A percentile compares a stretch with the other conserved stretches of the same genome.
These are phyloP conservation scores for Hawksworthiomyces lignivorus DNA, from an alignment of 2,329 filamentous ascomycete genomes.

Conservation along the genomic window DNA sequence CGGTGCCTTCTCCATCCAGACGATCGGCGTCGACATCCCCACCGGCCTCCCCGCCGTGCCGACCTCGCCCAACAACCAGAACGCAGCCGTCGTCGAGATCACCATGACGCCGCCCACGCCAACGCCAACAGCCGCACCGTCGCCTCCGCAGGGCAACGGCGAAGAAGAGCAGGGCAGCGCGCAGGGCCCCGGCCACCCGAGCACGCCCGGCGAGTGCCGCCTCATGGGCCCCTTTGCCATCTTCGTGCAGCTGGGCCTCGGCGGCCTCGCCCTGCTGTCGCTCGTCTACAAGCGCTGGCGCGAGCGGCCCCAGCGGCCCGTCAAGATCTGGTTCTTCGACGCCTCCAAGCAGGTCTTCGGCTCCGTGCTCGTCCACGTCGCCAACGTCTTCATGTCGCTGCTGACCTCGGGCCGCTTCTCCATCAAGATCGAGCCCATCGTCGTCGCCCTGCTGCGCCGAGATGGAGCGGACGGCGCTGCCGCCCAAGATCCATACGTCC, in stretches of 20 bases:
- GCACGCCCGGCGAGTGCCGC: conserved; percentile 62
- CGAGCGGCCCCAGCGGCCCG: conserved; percentile 80
- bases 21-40: conserved; percentile 5
- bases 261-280: conserved; percentile 71
- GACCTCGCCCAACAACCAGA: not conserved
- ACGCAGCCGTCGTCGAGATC: conserved; percentile 7
- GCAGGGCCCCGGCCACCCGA: conserved; percentile 5
- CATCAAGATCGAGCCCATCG: conserved; percentile 47
- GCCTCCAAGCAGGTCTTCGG: conserved; percentile 96
- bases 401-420: conserved; percentile 80
- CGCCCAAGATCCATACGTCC: conserved; percentile 57
- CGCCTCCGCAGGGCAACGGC: not conserved
- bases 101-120: conserved; percentile 13
- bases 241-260: conserved; percentile 80
- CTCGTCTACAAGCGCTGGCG: conserved; percentile 91
- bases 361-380: conserved; percentile 80
- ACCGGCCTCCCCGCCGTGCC: not conserved
- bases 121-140: not conserved
- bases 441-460: conserved; percentile 28
- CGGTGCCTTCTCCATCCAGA: conserved; percentile 11
- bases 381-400: conserved; percentile 95
- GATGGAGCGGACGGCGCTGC: conserved; percentile 38
- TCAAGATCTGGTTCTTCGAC: conserved; percentile 98
- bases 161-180: not conserved
- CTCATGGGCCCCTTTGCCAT: conserved; percentile 87